Base-by-base conservation (phyloP, 1,284 basidiomycete genomes). In the Sutorius eximius region DNA sequence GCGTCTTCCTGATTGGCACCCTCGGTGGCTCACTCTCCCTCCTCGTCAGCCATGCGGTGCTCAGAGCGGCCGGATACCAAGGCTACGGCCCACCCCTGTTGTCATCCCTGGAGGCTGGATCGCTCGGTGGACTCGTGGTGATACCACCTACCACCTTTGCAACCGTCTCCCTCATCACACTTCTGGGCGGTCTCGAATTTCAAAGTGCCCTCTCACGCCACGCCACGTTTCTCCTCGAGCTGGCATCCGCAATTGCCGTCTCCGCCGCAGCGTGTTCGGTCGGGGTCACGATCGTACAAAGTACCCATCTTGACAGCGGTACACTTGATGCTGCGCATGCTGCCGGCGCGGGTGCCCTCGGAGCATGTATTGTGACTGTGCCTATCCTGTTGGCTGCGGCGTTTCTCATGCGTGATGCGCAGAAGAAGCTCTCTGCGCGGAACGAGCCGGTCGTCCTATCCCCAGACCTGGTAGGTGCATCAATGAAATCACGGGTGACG, bases 71-170 rank as follows among this genome's bases (percentile, higher is more conserved):
- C 22, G 50, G 27, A 29, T 51, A 49, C 38, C 24, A 44, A 3
- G 59, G 41, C 24, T 64, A 66, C 24, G 49, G 56, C 0, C 16
- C 53, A n/a, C 38, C 46, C 40, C 15, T 61, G 29, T 13, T 47
- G 18, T 43, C 51, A n/a, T 67, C 55, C 45, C 13, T 60, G 22
- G 48, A 51, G 37, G 52, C 59, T 18, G 56, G 56, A 32, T 46
- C 56, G 8, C 49, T 66, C n/a, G 49, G 65, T 30, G 61, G 63
- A 10, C 30, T 57, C 41, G n/a, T 45, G 27, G 38, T 58, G 43
- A 50, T 53, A 29, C 51, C 52, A 1, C 60, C 60, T 10, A n/a
- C 45, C 13, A 38, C 48, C 41, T 27, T 61, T 37, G 32, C 41
- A 9, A 34, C 52, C 5, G 37, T 36, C 11, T 47, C 22, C 5